Percentiles rank a stretch among this genome's conserved stretches.
Evolutionary conservation across 2,329 filamentous ascomycete species (phyloP).

Genomic region (Bipolaris gigantea): DNA sequence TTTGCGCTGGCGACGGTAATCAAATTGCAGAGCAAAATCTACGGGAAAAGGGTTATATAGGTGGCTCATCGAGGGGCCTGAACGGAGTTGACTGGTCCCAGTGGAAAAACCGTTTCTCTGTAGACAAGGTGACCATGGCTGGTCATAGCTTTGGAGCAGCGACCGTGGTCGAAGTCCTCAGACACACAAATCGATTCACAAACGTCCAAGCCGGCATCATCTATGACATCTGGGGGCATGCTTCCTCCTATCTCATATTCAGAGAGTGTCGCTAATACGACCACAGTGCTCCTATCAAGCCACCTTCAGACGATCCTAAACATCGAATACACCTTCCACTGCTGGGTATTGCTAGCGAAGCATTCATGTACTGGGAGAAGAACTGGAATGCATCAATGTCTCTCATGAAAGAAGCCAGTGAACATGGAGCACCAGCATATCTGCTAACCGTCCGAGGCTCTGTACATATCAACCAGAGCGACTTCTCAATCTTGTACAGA

Average conservation of each 20-base stretch:
- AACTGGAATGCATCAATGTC: slow-evolving; percentile 63
- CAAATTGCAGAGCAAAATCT: slow-evolving; percentile 57
- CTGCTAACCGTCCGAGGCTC: slow-evolving; percentile 58
- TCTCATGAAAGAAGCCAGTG: slow-evolving; percentile 59
- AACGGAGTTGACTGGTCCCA: slow-evolving; percentile 58
- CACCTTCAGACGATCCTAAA: slow-evolving; percentile 48
- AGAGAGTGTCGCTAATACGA: slow-evolving; percentile 10
- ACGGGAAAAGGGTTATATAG: slow-evolving; percentile 59
- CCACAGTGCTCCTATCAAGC: slow-evolving; percentile 50
- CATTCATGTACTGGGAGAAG: slow-evolving; percentile 69
- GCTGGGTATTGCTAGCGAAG: slow-evolving; percentile 67
- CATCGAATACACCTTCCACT: slow-evolving; percentile 58
- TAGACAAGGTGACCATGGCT: slow-evolving; percentile 62
- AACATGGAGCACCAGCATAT: slow-evolving; percentile 51
- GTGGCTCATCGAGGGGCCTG: slow-evolving; percentile 62
- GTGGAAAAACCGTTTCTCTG: slow-evolving; percentile 61
- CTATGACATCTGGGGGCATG: slow-evolving; percentile 64
- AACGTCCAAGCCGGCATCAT: slow-evolving; percentile 66
- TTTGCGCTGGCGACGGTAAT: slow-evolving; percentile 58
- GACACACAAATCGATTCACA: slow-evolving; percentile 56
- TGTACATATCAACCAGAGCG: slow-evolving; percentile 66
- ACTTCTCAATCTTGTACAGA: slow-evolving; percentile 67
- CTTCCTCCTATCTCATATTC: not conserved
- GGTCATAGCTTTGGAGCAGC: slow-evolving; percentile 70
- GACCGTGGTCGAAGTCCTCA: slow-evolving; percentile 62